Evolutionary conservation across 805 yeast species (phyloP).

Genomic region (Suhomyces sp.): DNA sequence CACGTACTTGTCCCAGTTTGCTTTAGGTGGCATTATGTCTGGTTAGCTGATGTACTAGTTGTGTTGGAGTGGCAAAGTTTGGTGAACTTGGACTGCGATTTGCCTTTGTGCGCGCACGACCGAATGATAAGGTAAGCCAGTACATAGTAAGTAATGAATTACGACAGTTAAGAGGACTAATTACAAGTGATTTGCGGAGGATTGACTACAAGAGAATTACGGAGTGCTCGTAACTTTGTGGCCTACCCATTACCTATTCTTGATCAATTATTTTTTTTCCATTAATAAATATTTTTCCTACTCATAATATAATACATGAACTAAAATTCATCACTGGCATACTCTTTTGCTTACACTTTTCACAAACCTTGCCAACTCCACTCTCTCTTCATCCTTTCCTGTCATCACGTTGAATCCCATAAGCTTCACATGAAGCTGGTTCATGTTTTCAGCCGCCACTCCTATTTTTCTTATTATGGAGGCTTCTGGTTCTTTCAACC

Average conservation of each 20-base stretch:
- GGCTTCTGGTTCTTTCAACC: conserved; percentile 10
- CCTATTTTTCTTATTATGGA: conserved; percentile 8
- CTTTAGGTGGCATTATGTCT: conserved; percentile 85
- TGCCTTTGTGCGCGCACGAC: conserved; percentile 4
- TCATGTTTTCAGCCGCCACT: conserved; percentile 10
- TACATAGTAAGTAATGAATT: no score
- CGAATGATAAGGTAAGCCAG: neutral
- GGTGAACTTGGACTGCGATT: neutral
- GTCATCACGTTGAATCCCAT: conserved; percentile 20
- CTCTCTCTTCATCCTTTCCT: conserved; percentile 11
- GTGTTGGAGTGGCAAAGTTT: conserved; percentile 1
- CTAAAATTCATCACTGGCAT: neutral
- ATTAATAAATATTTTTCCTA: neutral
- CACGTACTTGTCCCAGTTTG: conserved; percentile 96
- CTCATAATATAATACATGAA: neutral
- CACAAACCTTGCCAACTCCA: conserved; percentile 8
- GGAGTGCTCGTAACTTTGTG: no score
- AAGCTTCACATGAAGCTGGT: conserved; percentile 15
- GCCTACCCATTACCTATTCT: no score
- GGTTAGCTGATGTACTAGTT: neutral
- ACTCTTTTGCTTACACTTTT: neutral
- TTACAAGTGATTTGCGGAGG: no score
- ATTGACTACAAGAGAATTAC: no score
- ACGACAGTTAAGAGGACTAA: no score
- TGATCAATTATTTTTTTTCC: neutral